A percentile compares a stretch with the other conserved stretches of the same genome.
phyloP scores from a whole-genome alignment of 2,329 filamentous ascomycete species.

The Reticulascus tulasneorum region DNA sequence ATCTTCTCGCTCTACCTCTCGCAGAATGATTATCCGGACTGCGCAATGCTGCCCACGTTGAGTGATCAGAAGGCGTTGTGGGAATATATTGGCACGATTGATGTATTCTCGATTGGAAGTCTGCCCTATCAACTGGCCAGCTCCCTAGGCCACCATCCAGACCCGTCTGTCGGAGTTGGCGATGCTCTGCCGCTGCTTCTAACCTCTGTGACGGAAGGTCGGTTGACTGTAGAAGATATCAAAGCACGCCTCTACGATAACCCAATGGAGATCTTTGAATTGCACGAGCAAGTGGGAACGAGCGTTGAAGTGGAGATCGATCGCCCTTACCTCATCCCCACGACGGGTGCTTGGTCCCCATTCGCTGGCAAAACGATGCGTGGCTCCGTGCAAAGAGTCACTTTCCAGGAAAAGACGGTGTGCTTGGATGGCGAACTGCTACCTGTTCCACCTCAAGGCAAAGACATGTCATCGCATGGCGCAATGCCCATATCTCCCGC shows the following conservation, averaged over 20 bases:
- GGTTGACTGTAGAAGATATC: slow-evolving; percentile 69
- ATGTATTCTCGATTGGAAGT: slow-evolving; percentile 76
- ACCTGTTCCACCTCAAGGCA: slow-evolving; percentile 54
- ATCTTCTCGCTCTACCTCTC: slow-evolving; percentile 75
- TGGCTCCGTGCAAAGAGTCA: slow-evolving; percentile 70
- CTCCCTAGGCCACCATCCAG: slow-evolving; percentile 46
- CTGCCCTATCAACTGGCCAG: slow-evolving; percentile 71
- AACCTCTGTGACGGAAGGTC: slow-evolving; percentile 71
- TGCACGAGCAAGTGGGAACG: slow-evolving; percentile 73
- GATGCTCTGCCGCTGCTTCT: slow-evolving; percentile 72
- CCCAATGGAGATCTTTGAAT: slow-evolving; percentile 75
- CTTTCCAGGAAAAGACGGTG: slow-evolving; percentile 69
- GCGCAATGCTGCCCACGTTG: slow-evolving; percentile 59
- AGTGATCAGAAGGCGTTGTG: slow-evolving; percentile 71
- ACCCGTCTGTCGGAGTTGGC: slow-evolving; percentile 63
- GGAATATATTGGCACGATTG: slow-evolving; percentile 68
- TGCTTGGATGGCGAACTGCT: slow-evolving; percentile 68
- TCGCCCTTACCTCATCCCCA: slow-evolving; percentile 59
- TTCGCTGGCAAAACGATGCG: slow-evolving; percentile 66
- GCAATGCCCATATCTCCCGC: slow-evolving; percentile 53
- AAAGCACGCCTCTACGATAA: slow-evolving; percentile 70
- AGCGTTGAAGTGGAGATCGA: slow-evolving; percentile 74
- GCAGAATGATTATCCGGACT: slow-evolving; percentile 65
- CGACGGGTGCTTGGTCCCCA: slow-evolving; percentile 60
- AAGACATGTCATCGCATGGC: slow-evolving; percentile 71